Base-by-base conservation (phyloP, 257 asterid species). In the Vinca minor region DNA sequence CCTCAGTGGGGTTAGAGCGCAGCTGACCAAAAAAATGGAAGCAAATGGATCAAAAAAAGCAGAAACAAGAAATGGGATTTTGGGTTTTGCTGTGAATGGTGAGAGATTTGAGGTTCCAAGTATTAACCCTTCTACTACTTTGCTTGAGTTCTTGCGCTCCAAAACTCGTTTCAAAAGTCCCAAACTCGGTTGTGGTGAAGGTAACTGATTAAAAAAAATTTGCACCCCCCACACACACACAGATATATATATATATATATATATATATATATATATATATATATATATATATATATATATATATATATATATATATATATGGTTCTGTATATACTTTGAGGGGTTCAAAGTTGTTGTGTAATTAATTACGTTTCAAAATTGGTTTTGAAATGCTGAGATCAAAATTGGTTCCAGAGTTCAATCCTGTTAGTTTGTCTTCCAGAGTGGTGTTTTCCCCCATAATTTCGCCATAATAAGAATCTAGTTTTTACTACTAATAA, bases 111-210 rank as follows among this genome's bases (percentile, higher is more conserved):
- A 86, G 82, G 70, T 86, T 55, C 66, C 84, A 8, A 72, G 64
- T 5, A 14, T 75, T 29, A 85, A 86, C 58, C 87, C 96, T 49
- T 83, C 96, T 17, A 89, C 88, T 21, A 86, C 93, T 73, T 71
- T 89, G 73, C 84, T 89, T 36, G 77, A 89, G 8, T 89, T 84
- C 67, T 76, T 81, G 80, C 88, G 89, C 44, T 61, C 74, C 18
- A 41, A 67, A 8, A 86, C 95, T 59, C 77, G 77, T 72, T 84
- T 84, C 77, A 89, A 86, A 80, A 86, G 96, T 67, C 84, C 77
- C 71, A 89, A 89, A 78, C 96, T 89, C 58, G 79, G 89, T 42
- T 88, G 96, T 59, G 94, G 86, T 35, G 93, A 88, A 86, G 95
- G 96, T 87, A 50, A 42, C 26, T 56, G 25, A 31, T 56, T 44